These are phyloP conservation scores for Pichia cactophila DNA, from an alignment of 1,139 yeast genomes.

Conservation along the genomic window DNA sequence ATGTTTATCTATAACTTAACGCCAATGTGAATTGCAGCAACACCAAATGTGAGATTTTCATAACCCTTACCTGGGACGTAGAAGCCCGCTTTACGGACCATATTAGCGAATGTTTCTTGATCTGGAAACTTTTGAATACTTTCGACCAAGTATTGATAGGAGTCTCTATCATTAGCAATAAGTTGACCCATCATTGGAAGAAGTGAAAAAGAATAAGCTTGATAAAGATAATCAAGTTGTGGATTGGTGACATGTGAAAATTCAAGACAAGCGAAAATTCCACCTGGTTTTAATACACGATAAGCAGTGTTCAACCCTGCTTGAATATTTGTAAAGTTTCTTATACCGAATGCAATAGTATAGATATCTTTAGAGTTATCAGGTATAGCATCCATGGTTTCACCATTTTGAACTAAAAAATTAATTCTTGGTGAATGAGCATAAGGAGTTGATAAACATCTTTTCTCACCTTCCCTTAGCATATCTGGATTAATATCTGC, in stretches of 20 bases:
- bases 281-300: slow-evolving; percentile 96
- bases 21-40: slow-evolving; percentile 94
- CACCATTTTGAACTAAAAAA: slow-evolving; percentile 90
- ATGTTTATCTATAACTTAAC: slow-evolving; percentile 51
- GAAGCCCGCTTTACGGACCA: slow-evolving; percentile 95
- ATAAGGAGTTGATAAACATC: slow-evolving; percentile 46
- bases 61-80: slow-evolving; percentile 84
- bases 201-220: slow-evolving; percentile 79
- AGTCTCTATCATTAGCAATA: slow-evolving; percentile 88
- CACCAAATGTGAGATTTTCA: slow-evolving; percentile 93
- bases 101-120: slow-evolving; percentile 81
- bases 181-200: slow-evolving; percentile 95
- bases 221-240: slow-evolving; percentile 65
- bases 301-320: slow-evolving; percentile 91
- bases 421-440: slow-evolving; percentile 52
- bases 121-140: slow-evolving; percentile 86
- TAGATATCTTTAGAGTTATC: slow-evolving; percentile 89
- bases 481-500: slow-evolving; percentile 95
- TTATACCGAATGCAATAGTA: slow-evolving; percentile 94
- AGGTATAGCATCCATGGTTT: slow-evolving; percentile 72
- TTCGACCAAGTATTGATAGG: slow-evolving; percentile 92
- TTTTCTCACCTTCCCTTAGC: slow-evolving; percentile 84
- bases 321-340: slow-evolving; percentile 92
- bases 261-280: slow-evolving; percentile 93
- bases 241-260: slow-evolving; percentile 87